Percentiles rank a stretch among this genome's conserved stretches.
phyloP scores from a whole-genome alignment of 441 rosid species.

The Populus hybrid region DNA sequence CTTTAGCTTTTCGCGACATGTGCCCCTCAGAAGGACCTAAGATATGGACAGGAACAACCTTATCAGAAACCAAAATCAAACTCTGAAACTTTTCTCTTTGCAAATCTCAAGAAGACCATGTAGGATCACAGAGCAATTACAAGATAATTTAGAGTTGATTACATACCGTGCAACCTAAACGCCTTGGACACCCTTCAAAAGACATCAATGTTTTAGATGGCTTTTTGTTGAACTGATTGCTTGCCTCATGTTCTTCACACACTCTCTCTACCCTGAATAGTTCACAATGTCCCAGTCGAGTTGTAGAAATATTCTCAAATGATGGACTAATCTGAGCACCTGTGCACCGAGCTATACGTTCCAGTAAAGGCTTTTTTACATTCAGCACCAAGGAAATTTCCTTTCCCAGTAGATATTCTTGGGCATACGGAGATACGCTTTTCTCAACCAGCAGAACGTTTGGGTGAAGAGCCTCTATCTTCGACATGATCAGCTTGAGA shows the following conservation, averaged over 20 bases:
- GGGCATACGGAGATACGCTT: constrained; percentile 83
- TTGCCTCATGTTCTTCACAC: constrained; percentile 64
- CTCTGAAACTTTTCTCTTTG: not conserved
- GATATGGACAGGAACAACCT: constrained; percentile 21
- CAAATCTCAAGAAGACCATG: too few relatives aligned
- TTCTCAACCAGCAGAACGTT: constrained; percentile 91
- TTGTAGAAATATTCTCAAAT: constrained; percentile 48
- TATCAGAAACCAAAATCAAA: constrained; percentile 11
- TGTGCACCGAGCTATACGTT: constrained; percentile 87
- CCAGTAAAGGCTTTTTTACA: constrained; percentile 76
- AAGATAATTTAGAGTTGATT: not conserved
- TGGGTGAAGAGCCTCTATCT: constrained; percentile 85
- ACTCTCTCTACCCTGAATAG: constrained; percentile 66
- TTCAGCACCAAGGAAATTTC: constrained; percentile 88
- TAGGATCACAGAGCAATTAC: not conserved
- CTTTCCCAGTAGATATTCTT: constrained; percentile 72
- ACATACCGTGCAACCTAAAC: constrained; percentile 93
- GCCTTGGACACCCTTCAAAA: constrained; percentile 97
- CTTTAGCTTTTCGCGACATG: constrained; percentile 75
- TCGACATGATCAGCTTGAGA: constrained; percentile 66
- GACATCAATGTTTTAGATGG: constrained; percentile 90
- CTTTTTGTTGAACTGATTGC: constrained; percentile 60
- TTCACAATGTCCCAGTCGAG: constrained; percentile 80
- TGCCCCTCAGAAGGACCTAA: constrained; percentile 77
- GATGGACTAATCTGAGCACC: constrained; percentile 78